Percentiles rank a stretch among this genome's conserved stretches.
These are phyloP conservation scores for Colletotrichum liaoningense DNA, from an alignment of 2,329 filamentous ascomycete species.

Conservation along the genomic window DNA sequence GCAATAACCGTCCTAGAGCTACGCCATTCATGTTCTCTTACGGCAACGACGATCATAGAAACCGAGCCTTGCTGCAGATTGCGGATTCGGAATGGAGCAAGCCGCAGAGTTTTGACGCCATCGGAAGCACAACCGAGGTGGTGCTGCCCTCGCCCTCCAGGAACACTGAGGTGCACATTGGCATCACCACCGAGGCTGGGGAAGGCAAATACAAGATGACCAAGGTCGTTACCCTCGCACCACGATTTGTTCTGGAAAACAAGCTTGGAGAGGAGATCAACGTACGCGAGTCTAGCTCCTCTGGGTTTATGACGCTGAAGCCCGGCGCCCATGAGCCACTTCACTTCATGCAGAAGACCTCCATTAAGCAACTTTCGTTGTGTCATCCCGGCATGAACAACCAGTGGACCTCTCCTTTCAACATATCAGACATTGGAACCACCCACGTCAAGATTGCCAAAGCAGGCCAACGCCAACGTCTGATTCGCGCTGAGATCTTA, in stretches of 20 bases:
- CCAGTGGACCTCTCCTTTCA: slow-evolving; percentile 97
- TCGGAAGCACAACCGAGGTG: slow-evolving; percentile 92
- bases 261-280: slow-evolving; percentile 89
- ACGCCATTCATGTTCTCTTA: slow-evolving; percentile 97
- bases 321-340: slow-evolving; percentile 85
- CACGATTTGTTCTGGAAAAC: slow-evolving; percentile 94
- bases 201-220: slow-evolving; percentile 98
- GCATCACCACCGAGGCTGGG: slow-evolving; percentile 88
- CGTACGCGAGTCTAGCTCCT: slow-evolving; percentile 91
- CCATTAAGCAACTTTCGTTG: slow-evolving; percentile 88
- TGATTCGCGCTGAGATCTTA: slow-evolving; percentile 88
- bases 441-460: slow-evolving; percentile 95
- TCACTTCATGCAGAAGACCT: slow-evolving; percentile 86
- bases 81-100: slow-evolving; percentile 96
- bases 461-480: slow-evolving; percentile 86
- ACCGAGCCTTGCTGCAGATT: slow-evolving; percentile 87
- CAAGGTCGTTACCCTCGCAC: slow-evolving; percentile 92
- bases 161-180: slow-evolving; percentile 87
- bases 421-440: slow-evolving; percentile 93
- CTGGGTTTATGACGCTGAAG: slow-evolving; percentile 82
- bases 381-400: slow-evolving; percentile 96
- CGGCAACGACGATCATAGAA: slow-evolving; percentile 87
- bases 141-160: slow-evolving; percentile 79
- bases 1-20: slow-evolving; percentile 74
- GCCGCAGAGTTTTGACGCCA: slow-evolving; percentile 96